Conservation (phyloP, 192 early-diverging fungal genomes). For the Linnemannia hyalina region DNA sequence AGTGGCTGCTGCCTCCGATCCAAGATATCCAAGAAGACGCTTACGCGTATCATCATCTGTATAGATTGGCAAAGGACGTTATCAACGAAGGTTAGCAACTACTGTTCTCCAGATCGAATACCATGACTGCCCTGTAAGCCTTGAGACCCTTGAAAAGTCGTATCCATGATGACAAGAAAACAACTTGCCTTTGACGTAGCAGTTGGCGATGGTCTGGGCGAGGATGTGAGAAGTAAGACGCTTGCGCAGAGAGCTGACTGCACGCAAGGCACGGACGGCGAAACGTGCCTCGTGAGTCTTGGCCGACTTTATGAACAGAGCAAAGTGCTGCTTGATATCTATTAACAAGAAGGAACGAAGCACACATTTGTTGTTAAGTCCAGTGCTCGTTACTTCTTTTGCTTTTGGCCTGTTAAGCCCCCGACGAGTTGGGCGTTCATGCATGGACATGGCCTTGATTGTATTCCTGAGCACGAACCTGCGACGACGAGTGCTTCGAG, state of each 20-base stretch:
- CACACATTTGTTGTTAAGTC: neutral
- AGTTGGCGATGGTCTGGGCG: conserved; percentile 67
- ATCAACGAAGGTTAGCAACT: conserved; percentile 24
- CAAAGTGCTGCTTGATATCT: conserved; percentile 92
- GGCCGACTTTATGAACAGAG: conserved; percentile 87
- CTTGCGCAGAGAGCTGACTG: conserved; percentile 83
- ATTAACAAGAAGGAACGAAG: neutral
- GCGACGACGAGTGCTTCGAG: conserved; percentile 49
- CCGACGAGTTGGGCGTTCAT: neutral
- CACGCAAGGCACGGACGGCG: conserved; percentile 89
- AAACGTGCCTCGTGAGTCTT: conserved; percentile 89
- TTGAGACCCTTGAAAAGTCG: neutral
- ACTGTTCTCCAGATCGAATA: conserved; percentile 31
- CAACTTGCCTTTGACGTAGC: conserved; percentile 62
- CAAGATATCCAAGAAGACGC: conserved; percentile 48
- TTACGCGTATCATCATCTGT: conserved; percentile 51
- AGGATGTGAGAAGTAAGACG: conserved; percentile 78
- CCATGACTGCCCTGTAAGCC: neutral
- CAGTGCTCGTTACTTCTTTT: too few relatives aligned
- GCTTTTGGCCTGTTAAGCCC: neutral
- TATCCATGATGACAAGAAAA: neutral
- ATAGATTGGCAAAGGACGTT: neutral
- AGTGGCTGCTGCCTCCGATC: conserved; percentile 62
- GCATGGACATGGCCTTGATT: neutral
- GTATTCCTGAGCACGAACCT: conserved; percentile 23